Evolutionary conservation across 2,329 filamentous ascomycete species (phyloP), one percentile per base, ranked within the genome.

Genomic region (Fusarium mundagurra): DNA sequence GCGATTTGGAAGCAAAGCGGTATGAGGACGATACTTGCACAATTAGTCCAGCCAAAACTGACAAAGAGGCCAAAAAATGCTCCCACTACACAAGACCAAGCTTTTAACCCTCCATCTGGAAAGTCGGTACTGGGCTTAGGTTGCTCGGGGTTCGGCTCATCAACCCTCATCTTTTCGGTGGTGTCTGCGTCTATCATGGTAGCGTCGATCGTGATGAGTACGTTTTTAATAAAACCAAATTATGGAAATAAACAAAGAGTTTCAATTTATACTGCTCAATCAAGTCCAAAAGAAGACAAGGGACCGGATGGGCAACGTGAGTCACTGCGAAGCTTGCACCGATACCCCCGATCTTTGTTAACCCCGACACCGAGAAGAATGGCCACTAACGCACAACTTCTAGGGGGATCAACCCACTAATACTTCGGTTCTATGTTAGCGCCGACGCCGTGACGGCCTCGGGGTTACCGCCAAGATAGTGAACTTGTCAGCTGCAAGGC

Each of bases 21-120:
- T 12, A 39, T 29, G 24, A 4, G 14, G 24, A 13, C 2, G 8
- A 29, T 13, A 10, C 20, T 13, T 20, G 10, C 10, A n/a, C 51
- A 55, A 13, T 55, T 55, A 13, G 34, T 41, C 51, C 51, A 55
- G 6, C 34, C 34, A n/a, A 55, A 55, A 55, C 51, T 55, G 24
- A 13, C 51, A n/a, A 55, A 55, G 2, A 54, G 4, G 8, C 51
- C 51, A 13, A 6, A 54, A 0, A 29, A 54, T 2, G 24, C 34
- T 2, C 51, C 51, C 2, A 29, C 0, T 0, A 29, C 51, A 2
- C 5, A 4, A 0, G 5, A 18, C 51, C 51, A 54, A 7, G 51
- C 34, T 9, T 39, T 29, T 0, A 54, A 6, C 5, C 51, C 51
- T 39, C 51, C 51, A 39, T 54, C 51, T 14, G 51, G 34, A 5